phyloP scores from a whole-genome alignment of 441 rosid genomes.

The Omphalea diandra region DNA sequence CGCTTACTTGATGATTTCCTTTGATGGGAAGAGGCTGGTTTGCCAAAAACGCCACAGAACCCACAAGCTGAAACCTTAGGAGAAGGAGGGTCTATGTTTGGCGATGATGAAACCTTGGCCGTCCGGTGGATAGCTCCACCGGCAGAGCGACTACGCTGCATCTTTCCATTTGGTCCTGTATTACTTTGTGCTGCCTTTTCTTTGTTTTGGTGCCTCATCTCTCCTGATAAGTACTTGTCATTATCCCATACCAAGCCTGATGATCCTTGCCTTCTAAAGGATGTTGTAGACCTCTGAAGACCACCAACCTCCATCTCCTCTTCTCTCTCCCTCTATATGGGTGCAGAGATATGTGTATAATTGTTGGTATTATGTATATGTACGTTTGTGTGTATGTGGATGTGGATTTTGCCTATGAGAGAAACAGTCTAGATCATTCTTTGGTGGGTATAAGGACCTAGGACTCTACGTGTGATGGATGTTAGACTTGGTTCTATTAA shows the following conservation, averaged over 20 bases:
- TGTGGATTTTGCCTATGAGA: neutral
- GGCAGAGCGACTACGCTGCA: conserved; percentile 26
- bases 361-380: too few species aligned
- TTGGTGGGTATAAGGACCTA: neutral
- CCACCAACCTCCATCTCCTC: conserved; percentile 27
- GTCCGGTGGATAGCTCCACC: conserved; percentile 29
- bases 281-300: conserved; percentile 54
- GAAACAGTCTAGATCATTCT: neutral
- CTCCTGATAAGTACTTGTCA: conserved; percentile 49
- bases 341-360: neutral
- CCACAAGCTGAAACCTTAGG: conserved; percentile 82
- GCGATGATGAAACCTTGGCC: conserved; percentile 37
- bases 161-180: neutral
- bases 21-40: conserved; percentile 5
- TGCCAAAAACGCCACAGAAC: conserved; percentile 39
- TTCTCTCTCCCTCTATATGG: neutral
- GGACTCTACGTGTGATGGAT: neutral
- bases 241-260: conserved; percentile 65
- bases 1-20: conserved; percentile 5
- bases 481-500: neutral
- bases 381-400: neutral
- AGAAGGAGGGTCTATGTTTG: conserved; percentile 73
- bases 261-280: conserved; percentile 65
- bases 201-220: conserved; percentile 35
- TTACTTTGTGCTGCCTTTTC: neutral